These are phyloP conservation scores for Guyanaporus albipodus DNA, from an alignment of 768 basidiomycete species.

Conservation along the genomic window DNA sequence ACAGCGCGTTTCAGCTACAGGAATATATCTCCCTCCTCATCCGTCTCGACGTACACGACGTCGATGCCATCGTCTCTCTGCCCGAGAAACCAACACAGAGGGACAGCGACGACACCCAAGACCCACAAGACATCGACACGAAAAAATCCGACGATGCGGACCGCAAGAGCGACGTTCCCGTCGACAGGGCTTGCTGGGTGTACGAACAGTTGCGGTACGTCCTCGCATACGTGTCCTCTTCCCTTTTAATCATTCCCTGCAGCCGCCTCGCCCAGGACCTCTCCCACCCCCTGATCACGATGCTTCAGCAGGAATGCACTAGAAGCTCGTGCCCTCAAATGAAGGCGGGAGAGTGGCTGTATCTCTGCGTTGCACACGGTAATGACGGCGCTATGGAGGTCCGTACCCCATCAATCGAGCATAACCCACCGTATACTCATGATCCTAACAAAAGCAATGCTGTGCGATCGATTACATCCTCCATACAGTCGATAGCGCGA, in stretches of 20 bases:
- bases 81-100: conserved; percentile 48
- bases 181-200: conserved; percentile 84
- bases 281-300: conserved; percentile 79
- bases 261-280: conserved; percentile 89
- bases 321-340: conserved; percentile 89
- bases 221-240: not conserved
- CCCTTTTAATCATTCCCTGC: conserved; percentile 1
- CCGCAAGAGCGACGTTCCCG: conserved; percentile 47
- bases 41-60: conserved; percentile 82
- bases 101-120: conserved; percentile 23
- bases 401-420: conserved; percentile 15
- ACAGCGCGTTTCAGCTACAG: conserved; percentile 92
- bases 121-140: conserved; percentile 28
- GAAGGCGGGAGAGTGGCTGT: conserved; percentile 99
- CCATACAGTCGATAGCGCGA: conserved; percentile 91
- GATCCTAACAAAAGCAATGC: conserved; percentile 60
- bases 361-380: conserved; percentile 92
- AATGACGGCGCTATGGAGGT: conserved; percentile 87
- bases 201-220: conserved; percentile 61
- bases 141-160: conserved; percentile 29
- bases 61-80: conserved; percentile 73
- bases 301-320: conserved; percentile 84
- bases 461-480: conserved; percentile 96
- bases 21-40: conserved; percentile 92
- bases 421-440: conserved; percentile 16